Conservation (phyloP, 1,139 yeast genomes). For the Suhomyces chickasaworum region DNA sequence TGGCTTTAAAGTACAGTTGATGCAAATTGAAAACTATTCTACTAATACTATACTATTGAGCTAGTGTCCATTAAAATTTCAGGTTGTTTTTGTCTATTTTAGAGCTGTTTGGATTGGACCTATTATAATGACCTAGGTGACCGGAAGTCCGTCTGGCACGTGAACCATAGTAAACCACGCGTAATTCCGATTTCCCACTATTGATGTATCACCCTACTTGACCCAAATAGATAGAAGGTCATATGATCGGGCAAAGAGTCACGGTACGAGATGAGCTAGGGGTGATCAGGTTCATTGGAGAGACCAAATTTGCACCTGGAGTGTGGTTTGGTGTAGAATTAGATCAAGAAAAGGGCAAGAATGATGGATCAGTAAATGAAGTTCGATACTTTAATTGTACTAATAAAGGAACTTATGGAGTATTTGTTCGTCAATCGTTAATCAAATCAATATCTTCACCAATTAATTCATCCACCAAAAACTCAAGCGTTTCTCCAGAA, state of each 20-base stretch:
- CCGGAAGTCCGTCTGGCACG: conserved; percentile 5
- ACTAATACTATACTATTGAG: too few relatives aligned
- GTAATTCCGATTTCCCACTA: conserved; percentile 1
- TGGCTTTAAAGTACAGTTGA: not conserved
- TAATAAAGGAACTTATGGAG: conserved; percentile 51
- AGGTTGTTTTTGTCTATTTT: not conserved
- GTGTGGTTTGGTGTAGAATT: conserved; percentile 82
- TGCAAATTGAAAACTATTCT: too few relatives aligned
- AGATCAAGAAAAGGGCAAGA: conserved; percentile 65
- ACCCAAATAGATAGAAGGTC: not conserved
- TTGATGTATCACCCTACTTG: not conserved
- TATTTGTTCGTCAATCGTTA: conserved; percentile 53
- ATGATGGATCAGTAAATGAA: conserved; percentile 76
- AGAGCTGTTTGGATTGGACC: not conserved
- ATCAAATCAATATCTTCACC: conserved; percentile 5
- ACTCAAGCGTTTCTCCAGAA: too few relatives aligned
- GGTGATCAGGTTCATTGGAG: conserved; percentile 50
- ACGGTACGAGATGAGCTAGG: conserved; percentile 48
- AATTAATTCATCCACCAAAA: not conserved
- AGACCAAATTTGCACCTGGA: conserved; percentile 61
- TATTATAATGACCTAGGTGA: not conserved
- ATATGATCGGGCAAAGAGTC: conserved; percentile 40
- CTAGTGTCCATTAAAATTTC: too few relatives aligned
- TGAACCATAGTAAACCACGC: not conserved
- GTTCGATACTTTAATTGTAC: conserved; percentile 59